These are phyloP conservation scores for Cicer chorassanicum DNA, from an alignment of 306 rosid genomes.

Conservation along the genomic window DNA sequence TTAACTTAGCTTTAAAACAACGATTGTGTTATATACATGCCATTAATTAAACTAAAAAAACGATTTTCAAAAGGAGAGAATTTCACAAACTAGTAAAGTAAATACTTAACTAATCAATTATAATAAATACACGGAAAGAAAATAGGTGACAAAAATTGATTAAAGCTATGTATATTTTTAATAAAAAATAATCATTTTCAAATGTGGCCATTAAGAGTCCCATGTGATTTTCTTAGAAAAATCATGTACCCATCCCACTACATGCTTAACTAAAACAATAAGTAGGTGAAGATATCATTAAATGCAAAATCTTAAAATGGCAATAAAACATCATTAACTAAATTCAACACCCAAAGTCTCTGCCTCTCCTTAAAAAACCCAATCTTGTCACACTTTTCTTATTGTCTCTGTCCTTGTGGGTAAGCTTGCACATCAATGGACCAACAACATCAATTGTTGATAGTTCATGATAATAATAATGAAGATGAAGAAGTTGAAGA, in stretches of 20 bases:
- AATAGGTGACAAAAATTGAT: too few species aligned
- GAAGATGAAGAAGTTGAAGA: slow-evolving; percentile 39
- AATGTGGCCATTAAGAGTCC: neutral
- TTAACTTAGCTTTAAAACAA: too few species aligned
- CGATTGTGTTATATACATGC: too few species aligned
- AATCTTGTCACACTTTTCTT: slow-evolving; percentile 24
- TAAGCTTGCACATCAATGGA: slow-evolving; percentile 44
- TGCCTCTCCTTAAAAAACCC: neutral
- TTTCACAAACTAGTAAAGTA: too few species aligned
- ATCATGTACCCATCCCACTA: too few species aligned
- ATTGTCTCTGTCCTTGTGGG: slow-evolving; percentile 34
- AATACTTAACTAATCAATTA: too few species aligned
- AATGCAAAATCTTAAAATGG: neutral
- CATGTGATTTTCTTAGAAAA: neutral
- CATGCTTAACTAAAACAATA: neutral
- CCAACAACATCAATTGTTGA: slow-evolving; percentile 19
- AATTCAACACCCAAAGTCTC: neutral
- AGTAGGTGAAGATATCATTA: slow-evolving; percentile 12
- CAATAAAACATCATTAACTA: slow-evolving; percentile 1
- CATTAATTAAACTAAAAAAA: too few species aligned
- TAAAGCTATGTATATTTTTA: too few species aligned
- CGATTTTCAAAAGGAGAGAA: too few species aligned
- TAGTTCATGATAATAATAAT: slow-evolving; percentile 22
- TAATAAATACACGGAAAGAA: too few species aligned
- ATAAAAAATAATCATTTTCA: neutral